Evolutionary conservation across 371 early-diverging fungal species (phyloP), one percentile per base, ranked within the genome.

Genomic region (Encephalitozoon hellem): DNA sequence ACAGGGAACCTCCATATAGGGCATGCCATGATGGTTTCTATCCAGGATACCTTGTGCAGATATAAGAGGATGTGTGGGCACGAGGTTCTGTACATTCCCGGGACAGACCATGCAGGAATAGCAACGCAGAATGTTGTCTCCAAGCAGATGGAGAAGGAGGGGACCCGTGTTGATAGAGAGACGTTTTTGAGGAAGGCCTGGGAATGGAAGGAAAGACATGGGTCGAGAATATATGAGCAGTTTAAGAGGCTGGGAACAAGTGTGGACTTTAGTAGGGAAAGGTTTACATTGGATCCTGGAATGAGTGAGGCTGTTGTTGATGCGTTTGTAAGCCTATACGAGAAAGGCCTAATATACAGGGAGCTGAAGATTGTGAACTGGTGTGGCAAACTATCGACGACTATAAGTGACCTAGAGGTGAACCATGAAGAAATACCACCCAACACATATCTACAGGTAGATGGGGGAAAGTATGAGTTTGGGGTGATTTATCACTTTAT

Each of bases 41-140:
- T 99, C 77, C 93, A 97, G 87, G 99, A 99, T 87, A 81, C 91
- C 41, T 85, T 99, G 77, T 87, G 90, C n/a, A 89, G 99, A 82
- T 96, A 77, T 41, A 93, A 95, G 85, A 90, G 99, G 69, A 94
- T 97, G 94, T 89, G 90, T 78, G 95, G 95, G 38, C 89, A 94
- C 83, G 90, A 94, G 6, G 91, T 92, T 3, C 87, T 99, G 65
- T 97, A 90, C 86, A 89, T 94, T 69, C 95, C 95, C n/a, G 99
- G 97, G 68, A 90, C 90, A 59, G 99, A 99, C 84, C 99, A 99
- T 83, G 99, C 97, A 12, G 97, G 97, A 83, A 97, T 99, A 81
- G 92, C 97, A 23, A 93, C 95, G 38, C 99, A 99, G 84, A 87
- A 92, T 26, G 96, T 99, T 26, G 97, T 99, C 11, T 96, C 96